Evolutionary conservation across 495 filamentous ascomycete genomes (phyloP), one percentile per base, ranked within the genome.

Genomic region (Neurospora sp.): DNA sequence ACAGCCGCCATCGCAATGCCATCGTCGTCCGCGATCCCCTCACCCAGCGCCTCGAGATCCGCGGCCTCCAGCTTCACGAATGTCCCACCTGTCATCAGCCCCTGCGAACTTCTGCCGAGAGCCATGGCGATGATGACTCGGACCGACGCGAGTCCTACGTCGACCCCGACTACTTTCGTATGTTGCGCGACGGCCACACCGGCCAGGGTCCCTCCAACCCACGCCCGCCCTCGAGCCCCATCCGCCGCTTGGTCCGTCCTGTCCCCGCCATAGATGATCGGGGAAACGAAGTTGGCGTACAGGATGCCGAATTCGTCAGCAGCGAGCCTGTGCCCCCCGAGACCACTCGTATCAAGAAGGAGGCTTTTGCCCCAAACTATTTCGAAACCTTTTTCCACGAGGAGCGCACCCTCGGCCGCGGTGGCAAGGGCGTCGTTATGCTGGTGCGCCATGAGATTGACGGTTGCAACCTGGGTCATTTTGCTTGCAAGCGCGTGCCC

Each of bases 401-500:
- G 76, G 93, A 98, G 78, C 86, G 86, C 10, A 90, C 94, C 77
- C 87, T 99, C 6, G 96, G 96, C 16, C 89, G 91, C 78, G 96
- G 96, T 11, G 96, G 96, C 4, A 98, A 97, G 77, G 96, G 96
- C 1, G 94, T 98, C 42, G 96, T 99, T 2, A 79, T 99, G 72
- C 86, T 98, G 12, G 96, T 99, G 12, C 90, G 90, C 66, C 96
- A 99, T 83, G 84, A 97, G 72, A 87, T 99, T 71, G 96, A 97
- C 80, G 90, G 92, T 8, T 94, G 97, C 41, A 86, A 89, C 16
- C 88, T 98, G 7, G 96, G 87, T 1, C 88, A 97, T 72, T 99
- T 97, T 82, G 96, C 96, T 35, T 99, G 96, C 86, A 99, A 99
- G 81, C 89, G 96, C 44, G 94, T 99, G 1, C 96, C 96, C 5